Evolutionary conservation across 2,329 filamentous ascomycete genomes (phyloP), one percentile per base, ranked within the genome.

Genomic region (Thermothelomyces thermophilus): DNA sequence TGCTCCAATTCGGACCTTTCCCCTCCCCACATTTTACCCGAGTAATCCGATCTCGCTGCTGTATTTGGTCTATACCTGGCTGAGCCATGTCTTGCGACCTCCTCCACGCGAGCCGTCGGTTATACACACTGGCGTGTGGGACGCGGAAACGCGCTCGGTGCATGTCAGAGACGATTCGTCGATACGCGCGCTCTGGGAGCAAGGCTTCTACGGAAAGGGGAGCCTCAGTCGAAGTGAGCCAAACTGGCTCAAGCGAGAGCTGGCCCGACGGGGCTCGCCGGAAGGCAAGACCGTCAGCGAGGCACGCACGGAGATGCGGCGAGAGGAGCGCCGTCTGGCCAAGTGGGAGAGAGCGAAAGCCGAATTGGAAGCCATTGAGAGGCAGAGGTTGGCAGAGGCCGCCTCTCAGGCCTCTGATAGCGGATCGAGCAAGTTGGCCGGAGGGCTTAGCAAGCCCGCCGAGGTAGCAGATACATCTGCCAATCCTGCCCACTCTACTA

Each of bases 181-280:
- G 3, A 84, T 94, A 55, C 77, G 86, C 48, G 88, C 84, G 1
- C 69, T 98, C 20, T 98, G 94, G 93, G 87, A 95, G 68, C 88
- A 94, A 71, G 93, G 93, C 5, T 98, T 98, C 69, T 98, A 91
- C 68, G 94, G 94, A 41, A 96, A 96, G 68, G 93, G 93, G 39
- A 91, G 75, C 60, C 73, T 97, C 51, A 96, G 90, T 71, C 82
- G 94, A 60, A 96, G 90, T 73, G 91, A 98, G 66, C 91, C 91
- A 3, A 93, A 83, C 59, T 98, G 93, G 93, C 68, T 95, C 44
- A 86, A 87, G 56, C 77, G 86, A 55, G 89, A 95, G 67, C 85
- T 87, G 66, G 82, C 84, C 24, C 79, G 84, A 44, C 76, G 76
- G 52, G 86, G 86, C 10, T 68, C 83, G 14, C 70, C 82, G 22